Base-by-base conservation (phyloP, 108 stramenopile genomes). In the Nitzschia sp. region DNA sequence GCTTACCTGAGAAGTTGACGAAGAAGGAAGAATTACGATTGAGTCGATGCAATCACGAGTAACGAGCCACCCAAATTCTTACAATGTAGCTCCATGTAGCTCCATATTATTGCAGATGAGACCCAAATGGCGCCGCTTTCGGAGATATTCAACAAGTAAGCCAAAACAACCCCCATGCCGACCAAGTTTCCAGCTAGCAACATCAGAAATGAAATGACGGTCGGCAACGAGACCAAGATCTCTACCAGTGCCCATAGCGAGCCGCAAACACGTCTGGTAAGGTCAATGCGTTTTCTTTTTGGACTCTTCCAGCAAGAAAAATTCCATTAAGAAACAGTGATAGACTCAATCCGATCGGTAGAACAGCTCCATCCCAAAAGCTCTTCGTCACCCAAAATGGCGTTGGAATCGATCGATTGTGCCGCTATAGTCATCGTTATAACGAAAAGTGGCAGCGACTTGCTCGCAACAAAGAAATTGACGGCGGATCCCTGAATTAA, bases 391-490 rank as follows among this genome's bases (percentile, higher is more conserved):
- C 92, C 92, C 46, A 93, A 71, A 6, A 90, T 57, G 30, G 87
- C 89, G 61, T 90, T 93, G 32, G 87, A 87, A 62, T 93, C 92
- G 29, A 93, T 74, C 11, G 83, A 77, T 68, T 88, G 87, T 15
- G 82, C 68, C 1, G 78, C 89, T 26, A 93, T 66, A 0, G 92
- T 88, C 21, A 77, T 53, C 18, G 82, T 27, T 18, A 88, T 71
- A 45, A 88, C 75, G 80, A 82, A 83, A 1, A 93, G 71, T 3
- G 82, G 82, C 45, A 93, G 64, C 19, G 85, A 76, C 5, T 83
- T 71, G 13, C 92, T 89, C 27, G 87, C 89, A 2, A 93, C 85
- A 67, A 93, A 93, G 70, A 74, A 93, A 59, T 93, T 90, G 28
- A 82, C 85, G 31, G 72, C 48, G 66, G 87, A 51, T 38, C 88